Evolutionary conservation across 306 rosid species (phyloP), one percentile per base, ranked within the genome.

Genomic region (Quercus berberidifolia): DNA sequence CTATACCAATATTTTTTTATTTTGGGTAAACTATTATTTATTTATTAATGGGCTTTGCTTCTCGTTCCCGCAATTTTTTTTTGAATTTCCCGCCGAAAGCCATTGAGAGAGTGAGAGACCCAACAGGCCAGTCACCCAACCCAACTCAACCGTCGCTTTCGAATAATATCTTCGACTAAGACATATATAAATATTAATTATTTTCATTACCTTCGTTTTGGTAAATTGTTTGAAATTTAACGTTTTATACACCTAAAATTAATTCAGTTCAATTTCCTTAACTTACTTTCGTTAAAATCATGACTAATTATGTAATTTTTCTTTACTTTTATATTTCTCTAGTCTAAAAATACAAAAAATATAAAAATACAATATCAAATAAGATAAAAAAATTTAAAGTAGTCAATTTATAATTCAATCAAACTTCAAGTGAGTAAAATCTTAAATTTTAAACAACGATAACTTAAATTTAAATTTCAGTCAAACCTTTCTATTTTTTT

Each of bases 11-110:
- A 41, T 38, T 0, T 38, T 1, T 38, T 38, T 6, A 5, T 38
- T 38, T 38, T 38, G 3, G 46, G 46, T 41, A 41, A 41, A 41
- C 46, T 41, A 41, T 41, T 8, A 41, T 41, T 8, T 41, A 41
- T 41, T 62, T 49, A 49, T 49, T 62, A 15, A 1, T 10, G n/a
- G 51, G 51, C n/a, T 9, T 67, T 33, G 52, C 72, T 67, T 35
- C 51, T 8, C 38, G 23, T 67, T 19, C 72, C 72, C 52, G 72
- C 72, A 31, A 64, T 0, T 1, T 14, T 9, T 3, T 9, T 67
- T 67, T 67, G 26, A 35, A 67, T 33, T 76, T 64, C 79, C 79
- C 79, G 73, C 79, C 79, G 35, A 64, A 76, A 76, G 55, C 19
- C n/a, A 49, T 3, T 0, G 25, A 18, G 11, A 41, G 46, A 7